Evolutionary conservation across 2,329 filamentous ascomycete genomes (phyloP), one percentile per base, ranked within the genome.

Genomic region (Zymoseptoria crescenta): DNA sequence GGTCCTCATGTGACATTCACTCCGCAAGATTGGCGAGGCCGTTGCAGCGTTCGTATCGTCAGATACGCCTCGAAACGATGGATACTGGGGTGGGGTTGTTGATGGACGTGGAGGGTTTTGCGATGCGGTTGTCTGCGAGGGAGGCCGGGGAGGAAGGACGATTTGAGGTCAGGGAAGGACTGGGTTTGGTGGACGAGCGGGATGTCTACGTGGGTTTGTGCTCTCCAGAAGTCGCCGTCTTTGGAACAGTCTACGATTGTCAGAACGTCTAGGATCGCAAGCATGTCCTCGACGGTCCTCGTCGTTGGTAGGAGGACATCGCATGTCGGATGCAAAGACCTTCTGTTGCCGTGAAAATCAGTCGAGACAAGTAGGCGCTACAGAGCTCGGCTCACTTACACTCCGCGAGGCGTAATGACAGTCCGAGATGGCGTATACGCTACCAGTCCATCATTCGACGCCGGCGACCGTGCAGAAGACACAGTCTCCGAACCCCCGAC

Each of bases 351-450:
- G 16, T 2, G 5, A 35, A 35, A 13, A 13, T 35, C 30, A 35
- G 30, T 35, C 30, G 16, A 35, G 30, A 35, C 3, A 35, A 35
- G 30, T 35, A 13, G 30, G n/a, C n/a, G n/a, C n/a, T 10, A 35
- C 30, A 35, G 10, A 35, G 16, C 16, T 13, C n/a, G 30, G 1
- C 21, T 9, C 8, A 29, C 50, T 76, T 80, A 83, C 5, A 79
- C 70, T 0, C 82, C 82, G 1, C 81, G 74, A 8, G 78, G 76
- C 1, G 80, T 78, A 16, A 85, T 72, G 0, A 80, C 61, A 0
- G 80, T 80, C 48, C 79, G 74, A 0, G 80, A 83, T 0, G 82
- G 81, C 0, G 83, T 81, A 57, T 84, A 84, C 0, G 77, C 81
- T 0, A 84, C 74, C 2, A 84, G 68, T 0, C 74, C 79, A 64